Conservation (phyloP, 2,329 filamentous ascomycete genomes). For the Sphaceloma murrayae region DNA sequence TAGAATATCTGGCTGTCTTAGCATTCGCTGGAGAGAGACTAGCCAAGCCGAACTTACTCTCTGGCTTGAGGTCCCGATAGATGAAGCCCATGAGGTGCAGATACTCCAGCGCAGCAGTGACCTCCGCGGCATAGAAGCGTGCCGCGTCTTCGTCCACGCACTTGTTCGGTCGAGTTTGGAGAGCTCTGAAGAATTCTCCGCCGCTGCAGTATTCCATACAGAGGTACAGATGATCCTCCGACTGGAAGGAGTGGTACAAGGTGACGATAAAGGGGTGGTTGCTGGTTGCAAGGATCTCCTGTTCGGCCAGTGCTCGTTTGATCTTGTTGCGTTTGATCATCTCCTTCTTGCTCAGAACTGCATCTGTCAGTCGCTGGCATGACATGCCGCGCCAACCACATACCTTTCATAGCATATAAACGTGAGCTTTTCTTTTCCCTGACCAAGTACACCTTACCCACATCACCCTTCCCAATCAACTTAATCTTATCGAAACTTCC, state of each 20-base stretch:
- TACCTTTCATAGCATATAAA: constrained; percentile 98
- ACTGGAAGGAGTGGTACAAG: constrained; percentile 97
- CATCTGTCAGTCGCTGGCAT: not conserved
- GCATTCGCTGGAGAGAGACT: no score
- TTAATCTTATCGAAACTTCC: constrained; percentile 99
- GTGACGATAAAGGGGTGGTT: constrained; percentile 99
- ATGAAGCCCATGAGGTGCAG: constrained; percentile 99
- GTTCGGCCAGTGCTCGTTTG: constrained; percentile 92
- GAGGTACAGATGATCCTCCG: constrained; percentile 95
- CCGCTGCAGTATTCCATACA: constrained; percentile 99
- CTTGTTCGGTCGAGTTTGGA: constrained; percentile 94
- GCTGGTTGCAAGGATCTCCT: constrained; percentile 95
- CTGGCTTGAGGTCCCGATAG: constrained; percentile 93
- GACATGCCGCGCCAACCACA: constrained; percentile 22
- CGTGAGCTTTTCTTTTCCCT: constrained; percentile 94
- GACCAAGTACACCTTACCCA: constrained; percentile 96
- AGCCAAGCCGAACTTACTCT: constrained; percentile 56
- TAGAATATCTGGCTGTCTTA: constrained; percentile 65
- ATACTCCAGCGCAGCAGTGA: constrained; percentile 92
- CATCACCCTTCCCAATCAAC: constrained; percentile 95
- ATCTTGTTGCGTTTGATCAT: constrained; percentile 99
- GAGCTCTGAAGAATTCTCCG: constrained; percentile 92
- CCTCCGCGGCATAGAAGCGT: constrained; percentile 93
- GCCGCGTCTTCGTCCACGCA: constrained; percentile 96
- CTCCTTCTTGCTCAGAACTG: constrained; percentile 97